phyloP scores from a whole-genome alignment of 192 early-diverging fungal species.

The Backusella tuberculispora region DNA sequence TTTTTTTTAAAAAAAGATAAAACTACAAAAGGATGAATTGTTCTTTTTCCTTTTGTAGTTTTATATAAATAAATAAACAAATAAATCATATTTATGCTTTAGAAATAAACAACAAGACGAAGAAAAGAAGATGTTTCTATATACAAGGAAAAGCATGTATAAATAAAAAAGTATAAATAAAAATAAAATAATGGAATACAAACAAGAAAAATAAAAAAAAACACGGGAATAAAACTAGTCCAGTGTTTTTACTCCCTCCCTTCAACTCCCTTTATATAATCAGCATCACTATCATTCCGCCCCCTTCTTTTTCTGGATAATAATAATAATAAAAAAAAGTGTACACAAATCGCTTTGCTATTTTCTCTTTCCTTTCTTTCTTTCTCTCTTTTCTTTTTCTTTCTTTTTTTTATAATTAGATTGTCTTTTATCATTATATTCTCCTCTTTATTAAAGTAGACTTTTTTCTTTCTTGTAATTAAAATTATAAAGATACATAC shows the following conservation, averaged over 20 bases:
- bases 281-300: background rate
- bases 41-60: too few relatives aligned
- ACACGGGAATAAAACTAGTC: slow-evolving; percentile 15
- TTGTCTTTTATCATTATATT: background rate
- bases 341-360: background rate
- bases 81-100: background rate
- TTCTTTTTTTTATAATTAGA: background rate
- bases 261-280: slow-evolving; percentile 4
- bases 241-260: background rate
- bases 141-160: background rate
- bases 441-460: background rate
- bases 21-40: too few relatives aligned
- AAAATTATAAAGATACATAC: slow-evolving; percentile 5
- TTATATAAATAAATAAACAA: too few relatives aligned
- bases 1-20: background rate
- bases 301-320: background rate
- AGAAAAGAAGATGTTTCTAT: background rate
- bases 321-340: background rate
- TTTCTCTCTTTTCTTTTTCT: background rate
- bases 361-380: background rate
- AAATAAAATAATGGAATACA: background rate
- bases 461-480: background rate
- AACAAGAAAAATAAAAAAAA: slow-evolving; percentile 3
- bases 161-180: slow-evolving; percentile 1
- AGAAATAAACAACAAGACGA: background rate